These are phyloP conservation scores for Aspergillus persii DNA, from an alignment of 2,329 filamentous ascomycete genomes.

Conservation along the genomic window DNA sequence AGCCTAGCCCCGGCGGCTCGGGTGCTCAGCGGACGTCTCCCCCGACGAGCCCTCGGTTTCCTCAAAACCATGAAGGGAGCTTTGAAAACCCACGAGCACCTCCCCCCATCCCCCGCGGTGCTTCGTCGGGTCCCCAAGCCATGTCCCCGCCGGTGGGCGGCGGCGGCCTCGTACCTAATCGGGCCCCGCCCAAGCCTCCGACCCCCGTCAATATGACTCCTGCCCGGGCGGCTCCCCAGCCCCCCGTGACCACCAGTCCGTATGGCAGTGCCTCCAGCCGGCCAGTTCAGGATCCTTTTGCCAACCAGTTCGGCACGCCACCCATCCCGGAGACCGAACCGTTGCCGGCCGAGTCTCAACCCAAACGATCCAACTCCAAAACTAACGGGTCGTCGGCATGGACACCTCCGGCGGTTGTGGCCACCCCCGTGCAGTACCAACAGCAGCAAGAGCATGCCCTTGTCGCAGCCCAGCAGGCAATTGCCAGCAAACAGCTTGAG, in stretches of 20 bases:
- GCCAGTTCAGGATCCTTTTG: slow-evolving; percentile 54
- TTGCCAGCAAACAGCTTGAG: slow-evolving; percentile 66
- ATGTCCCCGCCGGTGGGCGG: slow-evolving; percentile 45
- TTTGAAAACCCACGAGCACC: slow-evolving; percentile 96
- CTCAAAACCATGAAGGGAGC: slow-evolving; percentile 83
- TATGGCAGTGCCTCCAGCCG: slow-evolving; percentile 44
- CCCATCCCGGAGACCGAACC: slow-evolving; percentile 55
- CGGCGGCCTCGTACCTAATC: slow-evolving; percentile 68
- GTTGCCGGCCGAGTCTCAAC: slow-evolving; percentile 65
- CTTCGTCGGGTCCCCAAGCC: slow-evolving; percentile 49
- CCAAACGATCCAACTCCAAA: slow-evolving; percentile 67
- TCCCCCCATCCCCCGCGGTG: slow-evolving; percentile 72
- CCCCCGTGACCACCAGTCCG: slow-evolving; percentile 42
- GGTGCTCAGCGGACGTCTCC: slow-evolving; percentile 68
- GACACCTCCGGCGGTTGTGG: slow-evolving; percentile 36
- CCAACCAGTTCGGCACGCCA: slow-evolving; percentile 43
- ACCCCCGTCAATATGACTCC: slow-evolving; percentile 41
- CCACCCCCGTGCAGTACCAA: slow-evolving; percentile 46
- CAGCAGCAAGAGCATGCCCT: slow-evolving; percentile 84
- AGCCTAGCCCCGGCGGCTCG: slow-evolving; percentile 47
- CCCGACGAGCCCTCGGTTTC: slow-evolving; percentile 81
- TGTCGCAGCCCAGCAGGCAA: slow-evolving; percentile 73
- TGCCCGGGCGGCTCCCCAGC: slow-evolving; percentile 43
- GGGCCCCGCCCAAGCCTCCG: slow-evolving; percentile 87
- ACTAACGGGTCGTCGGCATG: slow-evolving; percentile 54